Base-by-base conservation (phyloP, 1,284 basidiomycete genomes). In the Puccinia hordei region DNA sequence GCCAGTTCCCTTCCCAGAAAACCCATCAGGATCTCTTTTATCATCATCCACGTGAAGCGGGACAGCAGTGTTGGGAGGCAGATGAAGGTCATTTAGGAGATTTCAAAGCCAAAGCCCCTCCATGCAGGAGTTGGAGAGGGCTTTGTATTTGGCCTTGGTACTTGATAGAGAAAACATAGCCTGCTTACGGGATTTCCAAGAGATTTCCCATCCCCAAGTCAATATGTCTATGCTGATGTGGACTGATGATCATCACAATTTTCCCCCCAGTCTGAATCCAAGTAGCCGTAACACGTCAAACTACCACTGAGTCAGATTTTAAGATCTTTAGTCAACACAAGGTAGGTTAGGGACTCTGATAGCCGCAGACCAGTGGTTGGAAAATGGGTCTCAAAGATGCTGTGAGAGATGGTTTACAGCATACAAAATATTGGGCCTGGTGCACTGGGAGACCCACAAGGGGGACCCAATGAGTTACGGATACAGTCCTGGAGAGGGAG, bases 401-500 rank as follows among this genome's bases (percentile, higher is more conserved):
- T 66, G 63, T 24, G 33, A 66, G 22, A 66, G 30, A 22, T 27
- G 19, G 33, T 22, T 38, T 9, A 66, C 63, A 22, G 27, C 63
- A 30, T 13, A 66, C 5, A 19, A 66, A 19, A 66, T 22, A 19
- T 66, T 27, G 9, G 33, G n/a, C n/a, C n/a, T 4, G 10, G 63
- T 66, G 41, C 63, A 66, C 33, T 66, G 63, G 9, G 63, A 30
- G 10, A 38, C 63, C 63, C 63, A 66, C 8, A 66, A 27, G 41
- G 33, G 63, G 33, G 63, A 30, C 5, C 63, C 63, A 22, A 66
- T 22, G 63, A 66, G 30, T 27, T 66, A 17, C 9, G 63, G 33
- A 66, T 6, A 38, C 33, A 19, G 19, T 66, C 30, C 19, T 35
- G n/a, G 63, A 13, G 19, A 38, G 63, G 30, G 63, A 35, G n/a